Evolutionary conservation across 768 basidiomycete species (phyloP).

Genomic region (Neoboletus subvelutipes): DNA sequence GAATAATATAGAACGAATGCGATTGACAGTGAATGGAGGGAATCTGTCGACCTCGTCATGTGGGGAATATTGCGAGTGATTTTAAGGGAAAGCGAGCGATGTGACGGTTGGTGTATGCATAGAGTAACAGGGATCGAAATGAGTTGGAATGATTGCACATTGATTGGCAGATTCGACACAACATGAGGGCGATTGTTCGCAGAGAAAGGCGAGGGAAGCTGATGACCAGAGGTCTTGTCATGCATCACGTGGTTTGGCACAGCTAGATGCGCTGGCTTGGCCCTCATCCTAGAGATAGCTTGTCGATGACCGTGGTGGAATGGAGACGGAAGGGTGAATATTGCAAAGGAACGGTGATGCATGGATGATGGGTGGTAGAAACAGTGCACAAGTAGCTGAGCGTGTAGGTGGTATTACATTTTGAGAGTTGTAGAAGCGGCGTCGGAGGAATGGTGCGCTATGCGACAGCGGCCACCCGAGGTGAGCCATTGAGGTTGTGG

Average conservation of each 20-base stretch:
- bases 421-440: slow-evolving; percentile 57
- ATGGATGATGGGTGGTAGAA: slow-evolving; percentile 66
- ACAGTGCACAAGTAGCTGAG: slow-evolving; percentile 60
- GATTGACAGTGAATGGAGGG: slow-evolving; percentile 42
- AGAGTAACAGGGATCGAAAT: slow-evolving; percentile 45
- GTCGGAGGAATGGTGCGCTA: slow-evolving; percentile 45
- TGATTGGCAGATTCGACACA: slow-evolving; percentile 25
- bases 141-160: slow-evolving; percentile 42
- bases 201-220: slow-evolving; percentile 10
- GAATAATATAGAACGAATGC: slow-evolving; percentile 78
- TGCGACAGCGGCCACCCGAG: slow-evolving; percentile 53
- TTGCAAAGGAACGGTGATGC: slow-evolving; percentile 63
- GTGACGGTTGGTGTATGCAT: slow-evolving; percentile 56
- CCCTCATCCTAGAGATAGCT: slow-evolving; percentile 40
- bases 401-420: slow-evolving; percentile 76
- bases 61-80: slow-evolving; percentile 45
- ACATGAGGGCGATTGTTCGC: slow-evolving; percentile 11
- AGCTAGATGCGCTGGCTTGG: slow-evolving; percentile 13
- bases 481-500: slow-evolving; percentile 72
- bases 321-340: slow-evolving; percentile 43
- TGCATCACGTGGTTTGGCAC: slow-evolving; percentile 23
- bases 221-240: slow-evolving; percentile 7
- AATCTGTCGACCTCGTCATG: slow-evolving; percentile 57
- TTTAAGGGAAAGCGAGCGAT: slow-evolving; percentile 43
- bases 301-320: slow-evolving; percentile 50